Percentiles rank a stretch among this genome's conserved stretches.
phyloP scores from a whole-genome alignment of 768 basidiomycete genomes.

The Vishniacozyma victoriae region DNA sequence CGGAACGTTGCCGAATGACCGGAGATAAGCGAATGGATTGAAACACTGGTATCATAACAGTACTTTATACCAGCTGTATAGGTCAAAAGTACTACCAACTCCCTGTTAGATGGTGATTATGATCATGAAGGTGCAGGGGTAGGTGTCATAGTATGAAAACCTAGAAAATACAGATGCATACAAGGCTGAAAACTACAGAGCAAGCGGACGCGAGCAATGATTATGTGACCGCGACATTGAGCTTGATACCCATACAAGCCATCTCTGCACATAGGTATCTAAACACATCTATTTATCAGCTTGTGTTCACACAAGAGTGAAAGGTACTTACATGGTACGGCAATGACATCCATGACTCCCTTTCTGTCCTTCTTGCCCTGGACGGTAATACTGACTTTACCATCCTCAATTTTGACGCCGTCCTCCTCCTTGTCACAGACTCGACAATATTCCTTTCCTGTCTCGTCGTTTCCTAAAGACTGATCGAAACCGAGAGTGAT shows the following conservation, averaged over 20 bases:
- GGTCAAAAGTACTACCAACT: no score
- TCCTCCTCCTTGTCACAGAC: conserved; percentile 72
- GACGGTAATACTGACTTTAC: conserved; percentile 44
- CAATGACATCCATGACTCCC: conserved; percentile 78
- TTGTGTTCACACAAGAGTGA: conserved; percentile 3
- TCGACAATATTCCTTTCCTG: conserved; percentile 75
- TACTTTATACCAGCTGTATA: no score
- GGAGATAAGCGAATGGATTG: no score
- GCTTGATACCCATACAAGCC: conserved; percentile 95
- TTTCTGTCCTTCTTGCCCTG: conserved; percentile 38
- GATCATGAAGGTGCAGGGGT: no score
- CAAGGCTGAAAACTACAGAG: no score
- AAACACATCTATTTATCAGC: conserved; percentile 35
- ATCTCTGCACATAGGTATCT: conserved; percentile 60
- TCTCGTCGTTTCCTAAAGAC: conserved; percentile 56
- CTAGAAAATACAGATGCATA: no score
- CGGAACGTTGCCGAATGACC: no score
- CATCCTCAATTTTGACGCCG: conserved; percentile 55
- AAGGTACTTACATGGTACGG: conserved; percentile 81
- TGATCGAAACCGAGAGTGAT: conserved; percentile 96
- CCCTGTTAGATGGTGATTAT: no score
- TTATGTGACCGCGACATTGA: conserved; percentile 72
- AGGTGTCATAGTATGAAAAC: no score
- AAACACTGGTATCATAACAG: no score
- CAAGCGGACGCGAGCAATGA: no score